Percentiles rank a stretch among this genome's conserved stretches.
phyloP scores from a whole-genome alignment of 148 eudicot species.

The Tetragonia tetragonoides region DNA sequence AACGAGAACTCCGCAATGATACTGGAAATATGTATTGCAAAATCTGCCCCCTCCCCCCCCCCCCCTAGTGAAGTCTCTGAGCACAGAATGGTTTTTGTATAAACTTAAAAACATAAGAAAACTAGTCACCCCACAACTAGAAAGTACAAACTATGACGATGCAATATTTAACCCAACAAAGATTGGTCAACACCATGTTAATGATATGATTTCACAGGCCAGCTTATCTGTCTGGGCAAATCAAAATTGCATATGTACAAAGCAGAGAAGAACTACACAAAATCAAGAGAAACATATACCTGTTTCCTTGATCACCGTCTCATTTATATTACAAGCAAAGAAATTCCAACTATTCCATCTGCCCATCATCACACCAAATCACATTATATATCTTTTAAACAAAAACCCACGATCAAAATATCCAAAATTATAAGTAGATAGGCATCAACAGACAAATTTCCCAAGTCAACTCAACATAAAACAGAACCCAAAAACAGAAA shows the following conservation, averaged over 20 bases:
- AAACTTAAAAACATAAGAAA: neutral
- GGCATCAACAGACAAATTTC: neutral
- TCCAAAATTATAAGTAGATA: neutral
- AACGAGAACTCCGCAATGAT: neutral
- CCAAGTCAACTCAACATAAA: neutral
- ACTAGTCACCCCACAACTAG: neutral
- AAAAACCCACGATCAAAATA: neutral
- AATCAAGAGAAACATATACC: conserved; percentile 37
- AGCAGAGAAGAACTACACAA: neutral
- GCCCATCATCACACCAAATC: conserved; percentile 31
- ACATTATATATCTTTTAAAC: conserved; percentile 1
- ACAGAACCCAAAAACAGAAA: neutral
- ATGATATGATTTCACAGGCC: neutral
- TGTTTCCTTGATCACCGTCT: conserved; percentile 85
- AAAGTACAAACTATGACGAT: neutral
- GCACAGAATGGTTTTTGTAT: neutral
- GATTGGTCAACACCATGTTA: neutral
- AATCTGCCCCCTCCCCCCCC: neutral
- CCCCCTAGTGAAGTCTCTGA: neutral
- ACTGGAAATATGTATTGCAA: neutral
- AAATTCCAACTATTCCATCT: conserved; percentile 99
- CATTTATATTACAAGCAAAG: conserved; percentile 81
- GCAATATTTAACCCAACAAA: neutral
- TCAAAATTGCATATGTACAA: neutral
- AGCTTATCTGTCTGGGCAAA: neutral